Evolutionary conservation across 2,329 filamentous ascomycete species (phyloP).

Genomic region (Cladosporium colombiae): DNA sequence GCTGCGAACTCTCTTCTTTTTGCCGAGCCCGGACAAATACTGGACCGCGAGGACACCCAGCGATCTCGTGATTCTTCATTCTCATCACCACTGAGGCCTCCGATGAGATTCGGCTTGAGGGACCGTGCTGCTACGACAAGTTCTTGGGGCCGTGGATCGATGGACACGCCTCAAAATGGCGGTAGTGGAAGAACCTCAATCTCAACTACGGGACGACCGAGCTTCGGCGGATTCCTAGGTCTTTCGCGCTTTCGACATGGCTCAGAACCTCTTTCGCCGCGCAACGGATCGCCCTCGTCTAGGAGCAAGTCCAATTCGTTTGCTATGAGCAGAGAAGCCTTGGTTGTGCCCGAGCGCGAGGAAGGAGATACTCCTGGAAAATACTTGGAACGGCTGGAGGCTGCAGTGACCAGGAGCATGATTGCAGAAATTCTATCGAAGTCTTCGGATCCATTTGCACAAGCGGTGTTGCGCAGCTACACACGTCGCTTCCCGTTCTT

Average conservation of each 20-base stretch:
- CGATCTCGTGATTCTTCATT: constrained; percentile 66
- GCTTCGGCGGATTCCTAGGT: constrained; percentile 85
- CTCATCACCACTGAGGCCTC: constrained; percentile 60
- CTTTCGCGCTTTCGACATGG: constrained; percentile 76
- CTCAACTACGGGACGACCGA: constrained; percentile 83
- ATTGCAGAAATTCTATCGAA: constrained; percentile 87
- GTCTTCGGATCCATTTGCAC: constrained; percentile 79
- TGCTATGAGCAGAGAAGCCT: constrained; percentile 70
- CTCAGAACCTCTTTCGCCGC: constrained; percentile 67
- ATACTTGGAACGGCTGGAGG: constrained; percentile 82
- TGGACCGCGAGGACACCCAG: constrained; percentile 62
- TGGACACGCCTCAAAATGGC: constrained; percentile 64
- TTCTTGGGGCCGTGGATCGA: constrained; percentile 72
- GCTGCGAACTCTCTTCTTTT: constrained; percentile 51
- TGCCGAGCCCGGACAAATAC: constrained; percentile 47
- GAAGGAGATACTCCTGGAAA: constrained; percentile 89
- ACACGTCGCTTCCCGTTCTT: constrained; percentile 96
- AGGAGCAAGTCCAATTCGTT: constrained; percentile 82
- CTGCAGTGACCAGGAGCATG: constrained; percentile 73
- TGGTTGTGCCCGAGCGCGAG: constrained; percentile 72
- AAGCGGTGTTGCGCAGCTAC: constrained; percentile 84
- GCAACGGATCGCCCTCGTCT: constrained; percentile 71
- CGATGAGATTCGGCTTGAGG: constrained; percentile 61
- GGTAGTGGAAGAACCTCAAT: constrained; percentile 70
- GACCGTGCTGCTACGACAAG: constrained; percentile 88